Conservation (phyloP, 2,329 filamentous ascomycete genomes). For the Alternaria solani region DNA sequence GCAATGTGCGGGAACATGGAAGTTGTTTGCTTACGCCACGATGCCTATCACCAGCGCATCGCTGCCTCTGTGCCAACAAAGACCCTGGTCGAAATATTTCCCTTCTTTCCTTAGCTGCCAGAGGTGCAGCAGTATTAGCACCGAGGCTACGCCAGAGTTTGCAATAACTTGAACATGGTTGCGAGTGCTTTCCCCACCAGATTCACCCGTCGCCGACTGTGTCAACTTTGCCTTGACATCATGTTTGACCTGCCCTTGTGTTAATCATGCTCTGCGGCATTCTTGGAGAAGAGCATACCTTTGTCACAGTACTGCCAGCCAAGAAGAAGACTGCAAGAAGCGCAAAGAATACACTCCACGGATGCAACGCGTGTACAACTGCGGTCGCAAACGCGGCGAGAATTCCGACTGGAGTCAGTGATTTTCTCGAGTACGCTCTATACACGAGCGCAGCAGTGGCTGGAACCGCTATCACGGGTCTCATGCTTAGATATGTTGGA, state of each 20-base stretch:
- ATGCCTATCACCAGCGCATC: conserved; percentile 58
- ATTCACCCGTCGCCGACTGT: conserved; percentile 73
- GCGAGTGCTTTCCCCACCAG: conserved; percentile 81
- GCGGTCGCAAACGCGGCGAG: conserved; percentile 77
- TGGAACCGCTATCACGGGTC: conserved; percentile 40
- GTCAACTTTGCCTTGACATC: conserved; percentile 84
- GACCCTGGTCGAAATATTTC: conserved; percentile 30
- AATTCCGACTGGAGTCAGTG: conserved; percentile 80
- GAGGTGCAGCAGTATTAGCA: conserved; percentile 65
- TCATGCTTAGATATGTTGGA: conserved; percentile 33
- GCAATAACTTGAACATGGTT: conserved; percentile 90
- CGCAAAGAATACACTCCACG: conserved; percentile 90
- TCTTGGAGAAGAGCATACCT: conserved; percentile 60
- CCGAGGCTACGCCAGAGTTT: conserved; percentile 81
- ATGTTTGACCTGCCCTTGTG: conserved; percentile 74
- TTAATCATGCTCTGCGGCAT: neutral
- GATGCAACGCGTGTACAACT: conserved; percentile 83
- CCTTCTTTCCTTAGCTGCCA: conserved; percentile 54
- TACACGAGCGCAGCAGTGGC: conserved; percentile 51
- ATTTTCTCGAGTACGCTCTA: conserved; percentile 57
- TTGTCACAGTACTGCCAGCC: conserved; percentile 82
- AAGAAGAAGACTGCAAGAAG: conserved; percentile 87
- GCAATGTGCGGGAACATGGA: conserved; percentile 7
- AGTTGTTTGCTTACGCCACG: conserved; percentile 49
- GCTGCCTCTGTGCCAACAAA: conserved; percentile 53